These are phyloP conservation scores for Cicer yamashitae DNA, from an alignment of 306 rosid genomes.

Conservation along the genomic window DNA sequence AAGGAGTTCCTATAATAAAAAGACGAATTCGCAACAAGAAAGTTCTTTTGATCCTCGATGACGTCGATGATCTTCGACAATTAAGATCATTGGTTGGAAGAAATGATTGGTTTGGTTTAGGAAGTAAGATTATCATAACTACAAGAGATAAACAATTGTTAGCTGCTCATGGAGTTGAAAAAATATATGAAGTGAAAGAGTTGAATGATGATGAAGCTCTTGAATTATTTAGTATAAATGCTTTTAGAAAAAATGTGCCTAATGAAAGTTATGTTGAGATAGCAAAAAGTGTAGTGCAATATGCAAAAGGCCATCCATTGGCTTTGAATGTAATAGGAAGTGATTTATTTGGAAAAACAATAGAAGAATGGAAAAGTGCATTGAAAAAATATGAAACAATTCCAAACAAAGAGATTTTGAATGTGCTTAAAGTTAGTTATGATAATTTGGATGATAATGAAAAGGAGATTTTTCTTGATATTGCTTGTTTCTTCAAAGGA, in stretches of 20 bases:
- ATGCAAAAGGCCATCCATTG: conserved; percentile 51
- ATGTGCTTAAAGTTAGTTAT: conserved; percentile 41
- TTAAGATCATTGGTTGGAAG: conserved; percentile 27
- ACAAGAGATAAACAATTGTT: conserved; percentile 43
- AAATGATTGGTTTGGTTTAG: conserved; percentile 42
- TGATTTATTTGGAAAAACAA: conserved; percentile 10
- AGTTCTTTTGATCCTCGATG: conserved; percentile 43
- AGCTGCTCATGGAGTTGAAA: conserved; percentile 25
- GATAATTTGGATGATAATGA: conserved; percentile 34
- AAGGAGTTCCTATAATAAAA: conserved; percentile 41
- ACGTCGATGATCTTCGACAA: conserved; percentile 10
- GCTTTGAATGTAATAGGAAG: conserved; percentile 40
- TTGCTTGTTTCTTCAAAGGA: conserved; percentile 55
- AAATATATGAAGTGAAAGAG: conserved; percentile 24
- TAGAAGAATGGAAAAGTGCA: conserved; percentile 35
- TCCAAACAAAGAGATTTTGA: conserved; percentile 26
- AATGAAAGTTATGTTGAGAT: conserved; percentile 26
- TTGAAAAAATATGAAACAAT: conserved; percentile 20
- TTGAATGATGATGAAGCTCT: conserved; percentile 38
- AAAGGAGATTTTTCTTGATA: conserved; percentile 45
- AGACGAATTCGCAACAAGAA: conserved; percentile 32
- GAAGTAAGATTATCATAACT: conserved; percentile 45
- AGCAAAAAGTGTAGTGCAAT: conserved; percentile 22
- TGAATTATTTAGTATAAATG: conserved; percentile 41
- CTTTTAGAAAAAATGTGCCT: conserved; percentile 34